Percentiles rank a stretch among this genome's conserved stretches.
phyloP scores from a whole-genome alignment of 805 yeast genomes.

The Ogataea trehalophila region DNA sequence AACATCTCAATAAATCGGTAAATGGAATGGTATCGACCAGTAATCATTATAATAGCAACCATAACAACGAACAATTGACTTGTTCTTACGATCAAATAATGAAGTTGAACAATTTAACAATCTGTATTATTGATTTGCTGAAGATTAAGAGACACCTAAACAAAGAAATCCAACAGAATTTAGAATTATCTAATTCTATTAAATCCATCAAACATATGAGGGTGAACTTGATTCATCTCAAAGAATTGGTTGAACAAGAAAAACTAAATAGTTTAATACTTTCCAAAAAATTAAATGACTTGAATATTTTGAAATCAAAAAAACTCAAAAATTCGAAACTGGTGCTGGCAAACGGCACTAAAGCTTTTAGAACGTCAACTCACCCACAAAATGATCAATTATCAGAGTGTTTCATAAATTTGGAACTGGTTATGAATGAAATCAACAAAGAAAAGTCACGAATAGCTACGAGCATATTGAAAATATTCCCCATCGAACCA shows the following conservation, averaged over 20 bases:
- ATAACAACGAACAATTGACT: slow-evolving; percentile 18
- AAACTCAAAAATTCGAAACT: background rate
- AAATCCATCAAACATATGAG: too few species aligned
- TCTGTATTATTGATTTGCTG: slow-evolving; percentile 32
- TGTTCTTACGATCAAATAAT: slow-evolving; percentile 37
- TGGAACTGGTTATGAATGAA: slow-evolving; percentile 8
- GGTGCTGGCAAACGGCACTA: background rate
- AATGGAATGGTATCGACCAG: too few species aligned
- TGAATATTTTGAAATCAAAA: background rate
- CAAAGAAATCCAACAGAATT: slow-evolving; percentile 3
- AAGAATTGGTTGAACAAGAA: background rate
- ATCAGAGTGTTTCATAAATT: slow-evolving; percentile 9
- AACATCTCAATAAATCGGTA: background rate
- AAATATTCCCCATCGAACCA: slow-evolving; percentile 30
- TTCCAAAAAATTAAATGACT: background rate
- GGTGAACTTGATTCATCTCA: background rate
- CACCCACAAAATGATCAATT: slow-evolving; percentile 8
- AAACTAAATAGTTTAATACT: background rate
- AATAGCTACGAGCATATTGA: slow-evolving; percentile 18
- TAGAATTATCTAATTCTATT: background rate
- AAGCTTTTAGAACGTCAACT: background rate
- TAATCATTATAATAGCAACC: background rate
- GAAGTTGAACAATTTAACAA: slow-evolving; percentile 36
- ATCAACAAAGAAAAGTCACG: slow-evolving; percentile 22
- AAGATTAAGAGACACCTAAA: slow-evolving; percentile 13